A percentile compares a stretch with the other conserved stretches of the same genome.
Conservation (phyloP, 768 basidiomycete genomes). For the Mycena albidolilacea region DNA sequence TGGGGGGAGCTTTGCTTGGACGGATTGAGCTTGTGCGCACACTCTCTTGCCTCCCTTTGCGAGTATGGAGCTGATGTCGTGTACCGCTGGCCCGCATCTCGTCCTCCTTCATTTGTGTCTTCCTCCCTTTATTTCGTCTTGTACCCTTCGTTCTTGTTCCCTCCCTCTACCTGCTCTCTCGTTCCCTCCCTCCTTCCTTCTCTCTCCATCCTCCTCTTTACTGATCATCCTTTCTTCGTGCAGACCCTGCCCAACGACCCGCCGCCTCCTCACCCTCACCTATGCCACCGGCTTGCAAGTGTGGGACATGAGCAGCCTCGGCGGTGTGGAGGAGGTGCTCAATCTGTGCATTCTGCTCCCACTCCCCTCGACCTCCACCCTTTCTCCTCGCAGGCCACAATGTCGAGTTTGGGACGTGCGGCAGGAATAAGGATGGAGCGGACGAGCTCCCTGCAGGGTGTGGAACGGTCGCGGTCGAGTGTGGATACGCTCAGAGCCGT, state of each 20-base stretch:
- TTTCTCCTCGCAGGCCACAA: too few relatives aligned
- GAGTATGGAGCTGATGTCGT: too few relatives aligned
- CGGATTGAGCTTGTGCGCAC: too few relatives aligned
- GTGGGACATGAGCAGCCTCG: constrained; percentile 33
- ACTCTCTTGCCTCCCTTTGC: too few relatives aligned
- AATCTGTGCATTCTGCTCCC: constrained; percentile 31
- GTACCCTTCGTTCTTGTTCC: neutral
- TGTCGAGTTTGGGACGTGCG: too few relatives aligned
- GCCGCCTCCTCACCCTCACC: constrained; percentile 36
- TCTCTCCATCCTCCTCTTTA: neutral
- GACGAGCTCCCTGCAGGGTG: constrained; percentile 47
- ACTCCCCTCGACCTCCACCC: constrained; percentile 55
- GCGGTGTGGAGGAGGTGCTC: constrained; percentile 18
- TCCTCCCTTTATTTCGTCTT: neutral
- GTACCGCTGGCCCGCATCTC: neutral
- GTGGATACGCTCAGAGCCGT: constrained; percentile 31
- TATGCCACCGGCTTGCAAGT: constrained; percentile 36
- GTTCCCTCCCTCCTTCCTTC: neutral
- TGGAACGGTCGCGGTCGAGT: neutral
- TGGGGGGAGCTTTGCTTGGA: too few relatives aligned
- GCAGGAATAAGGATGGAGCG: too few relatives aligned
- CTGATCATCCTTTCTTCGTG: neutral
- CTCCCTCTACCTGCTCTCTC: neutral
- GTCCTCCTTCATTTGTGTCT: neutral
- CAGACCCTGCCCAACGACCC: neutral